phyloP scores from a whole-genome alignment of 345 rosid genomes.

The Clausena lansium region DNA sequence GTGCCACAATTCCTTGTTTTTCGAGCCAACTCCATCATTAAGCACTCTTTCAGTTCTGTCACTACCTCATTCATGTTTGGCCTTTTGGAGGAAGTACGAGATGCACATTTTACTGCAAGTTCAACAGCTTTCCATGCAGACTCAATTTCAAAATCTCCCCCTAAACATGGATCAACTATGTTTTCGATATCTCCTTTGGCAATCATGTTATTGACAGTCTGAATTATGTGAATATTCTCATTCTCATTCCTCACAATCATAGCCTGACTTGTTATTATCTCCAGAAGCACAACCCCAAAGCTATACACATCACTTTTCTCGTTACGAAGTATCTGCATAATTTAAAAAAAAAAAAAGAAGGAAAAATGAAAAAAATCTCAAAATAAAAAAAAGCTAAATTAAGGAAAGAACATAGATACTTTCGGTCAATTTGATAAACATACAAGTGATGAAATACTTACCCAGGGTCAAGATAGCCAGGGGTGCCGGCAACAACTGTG shows the following conservation, averaged over 20 bases:
- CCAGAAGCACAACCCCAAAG: slow-evolving; percentile 44
- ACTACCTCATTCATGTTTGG: slow-evolving; percentile 38
- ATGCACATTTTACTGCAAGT: slow-evolving; percentile 40
- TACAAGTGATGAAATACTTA: background rate
- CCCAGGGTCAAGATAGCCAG: slow-evolving; percentile 41
- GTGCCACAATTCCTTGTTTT: background rate
- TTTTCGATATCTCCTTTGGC: slow-evolving; percentile 36
- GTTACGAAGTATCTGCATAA: slow-evolving; percentile 29
- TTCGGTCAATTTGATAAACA: too few species aligned
- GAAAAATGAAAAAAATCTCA: too few species aligned
- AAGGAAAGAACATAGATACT: too few species aligned
- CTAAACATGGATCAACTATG: slow-evolving; percentile 37
- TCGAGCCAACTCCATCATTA: background rate
- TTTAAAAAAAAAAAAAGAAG: too few species aligned
- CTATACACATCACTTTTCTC: slow-evolving; percentile 46
- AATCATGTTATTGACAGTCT: slow-evolving; percentile 28
- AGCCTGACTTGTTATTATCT: slow-evolving; percentile 35
- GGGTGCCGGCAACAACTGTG: slow-evolving; percentile 46
- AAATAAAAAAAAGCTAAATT: too few species aligned
- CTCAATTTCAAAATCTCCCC: slow-evolving; percentile 26
- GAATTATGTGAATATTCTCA: slow-evolving; percentile 24
- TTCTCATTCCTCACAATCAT: slow-evolving; percentile 14
- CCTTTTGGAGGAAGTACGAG: slow-evolving; percentile 25
- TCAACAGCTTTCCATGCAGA: slow-evolving; percentile 45
- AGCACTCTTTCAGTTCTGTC: slow-evolving; percentile 29